A percentile compares a stretch with the other conserved stretches of the same genome.
Conservation (phyloP, 306 rosid species). For the Inga oerstediana region DNA sequence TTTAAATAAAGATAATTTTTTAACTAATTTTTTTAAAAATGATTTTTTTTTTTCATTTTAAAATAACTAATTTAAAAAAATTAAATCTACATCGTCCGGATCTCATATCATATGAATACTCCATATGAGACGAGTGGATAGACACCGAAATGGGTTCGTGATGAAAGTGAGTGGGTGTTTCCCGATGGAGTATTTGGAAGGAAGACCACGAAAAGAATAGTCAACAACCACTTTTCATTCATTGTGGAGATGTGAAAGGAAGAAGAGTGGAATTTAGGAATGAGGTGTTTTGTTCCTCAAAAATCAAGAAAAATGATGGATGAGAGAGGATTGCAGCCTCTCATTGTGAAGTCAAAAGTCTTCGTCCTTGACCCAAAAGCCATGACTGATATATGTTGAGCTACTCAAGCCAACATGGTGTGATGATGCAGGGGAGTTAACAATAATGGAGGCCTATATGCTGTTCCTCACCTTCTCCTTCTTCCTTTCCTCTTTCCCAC, state of each 20-base stretch:
- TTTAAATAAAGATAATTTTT: no score
- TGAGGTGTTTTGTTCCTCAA: no score
- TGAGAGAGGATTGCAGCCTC: not conserved
- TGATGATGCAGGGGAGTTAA: not conserved
- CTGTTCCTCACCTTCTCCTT: not conserved
- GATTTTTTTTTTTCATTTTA: no score
- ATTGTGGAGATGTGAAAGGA: no score
- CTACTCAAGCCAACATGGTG: not conserved
- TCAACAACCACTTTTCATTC: not conserved
- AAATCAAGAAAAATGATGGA: not conserved
- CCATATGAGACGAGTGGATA: no score
- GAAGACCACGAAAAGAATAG: not conserved
- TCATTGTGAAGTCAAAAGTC: not conserved
- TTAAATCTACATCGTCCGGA: no score
- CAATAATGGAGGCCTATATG: not conserved
- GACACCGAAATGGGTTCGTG: no score
- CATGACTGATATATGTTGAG: not conserved
- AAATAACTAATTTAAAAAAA: no score
- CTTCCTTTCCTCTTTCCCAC: not conserved
- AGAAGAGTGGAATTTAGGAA: no score
- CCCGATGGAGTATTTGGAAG: not conserved
- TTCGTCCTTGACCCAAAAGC: not conserved
- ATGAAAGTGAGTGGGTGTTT: not conserved
- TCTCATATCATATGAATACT: no score
- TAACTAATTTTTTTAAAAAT: no score